Conservation (phyloP, 805 yeast species). For the Cyberlindnera bimundalis region DNA sequence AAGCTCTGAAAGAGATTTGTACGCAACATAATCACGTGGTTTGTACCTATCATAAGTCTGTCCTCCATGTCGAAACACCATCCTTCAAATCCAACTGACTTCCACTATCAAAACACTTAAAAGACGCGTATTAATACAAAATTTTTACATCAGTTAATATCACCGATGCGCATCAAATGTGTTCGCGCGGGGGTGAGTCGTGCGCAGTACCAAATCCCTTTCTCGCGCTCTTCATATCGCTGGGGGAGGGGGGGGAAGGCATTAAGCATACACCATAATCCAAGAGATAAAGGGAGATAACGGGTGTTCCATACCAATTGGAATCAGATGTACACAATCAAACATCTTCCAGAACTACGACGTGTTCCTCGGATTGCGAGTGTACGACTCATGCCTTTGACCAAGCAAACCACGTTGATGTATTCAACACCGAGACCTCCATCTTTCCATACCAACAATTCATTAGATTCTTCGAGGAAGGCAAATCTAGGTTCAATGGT, state of each 20-base stretch:
- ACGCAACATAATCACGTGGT: background rate
- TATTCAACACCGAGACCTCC: constrained; percentile 3
- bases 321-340: constrained; percentile 1
- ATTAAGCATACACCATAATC: too few species aligned
- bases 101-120: too few species aligned
- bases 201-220: too few species aligned
- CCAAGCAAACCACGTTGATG: background rate
- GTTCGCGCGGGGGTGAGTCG: too few species aligned
- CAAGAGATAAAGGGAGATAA: too few species aligned
- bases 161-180: too few species aligned
- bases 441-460: constrained; percentile 12
- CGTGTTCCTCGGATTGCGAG: background rate
- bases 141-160: too few species aligned
- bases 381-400: background rate
- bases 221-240: too few species aligned
- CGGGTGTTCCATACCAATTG: too few species aligned
- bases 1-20: background rate
- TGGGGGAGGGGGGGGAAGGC: too few species aligned
- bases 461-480: constrained; percentile 6
- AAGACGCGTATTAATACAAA: too few species aligned
- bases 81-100: too few species aligned
- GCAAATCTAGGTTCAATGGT: constrained; percentile 54
- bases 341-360: background rate
- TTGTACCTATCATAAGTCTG: background rate
- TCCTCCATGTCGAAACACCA: background rate